Evolutionary conservation across 306 rosid species (phyloP).

Genomic region (Vigna radiata): DNA sequence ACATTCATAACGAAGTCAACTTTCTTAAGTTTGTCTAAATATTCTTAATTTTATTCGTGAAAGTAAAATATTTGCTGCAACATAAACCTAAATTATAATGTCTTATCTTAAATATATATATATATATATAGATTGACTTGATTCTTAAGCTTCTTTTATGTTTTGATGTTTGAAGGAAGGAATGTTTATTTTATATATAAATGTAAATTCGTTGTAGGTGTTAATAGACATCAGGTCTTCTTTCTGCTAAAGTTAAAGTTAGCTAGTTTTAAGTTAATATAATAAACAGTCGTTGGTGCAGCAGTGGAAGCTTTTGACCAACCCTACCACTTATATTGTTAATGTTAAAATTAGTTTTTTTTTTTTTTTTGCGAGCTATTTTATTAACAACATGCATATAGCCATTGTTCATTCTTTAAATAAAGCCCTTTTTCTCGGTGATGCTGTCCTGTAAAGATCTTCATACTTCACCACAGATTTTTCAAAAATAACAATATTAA

Average conservation of each 20-base stretch:
- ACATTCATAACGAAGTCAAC: too few species aligned
- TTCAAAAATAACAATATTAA: too few species aligned
- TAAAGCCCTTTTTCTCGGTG: slow-evolving; percentile 45
- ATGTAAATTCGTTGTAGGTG: too few species aligned
- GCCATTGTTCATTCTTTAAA: slow-evolving; percentile 31
- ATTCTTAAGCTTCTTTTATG: slow-evolving; percentile 11
- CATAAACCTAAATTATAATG: too few species aligned
- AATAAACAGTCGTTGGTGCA: slow-evolving; percentile 10
- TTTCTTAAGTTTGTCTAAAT: too few species aligned
- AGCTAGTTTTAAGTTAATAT: too few species aligned
- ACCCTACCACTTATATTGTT: slow-evolving; percentile 6
- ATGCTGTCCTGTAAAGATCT: slow-evolving; percentile 23
- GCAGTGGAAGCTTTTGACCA: slow-evolving; percentile 44
- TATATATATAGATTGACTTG: slow-evolving; percentile 5
- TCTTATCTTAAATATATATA: too few species aligned
- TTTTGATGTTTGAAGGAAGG: slow-evolving; percentile 52
- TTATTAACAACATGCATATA: not conserved
- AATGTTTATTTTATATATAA: slow-evolving; percentile 30
- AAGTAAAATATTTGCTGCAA: too few species aligned
- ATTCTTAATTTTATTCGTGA: too few species aligned
- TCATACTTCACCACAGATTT: slow-evolving; percentile 1
- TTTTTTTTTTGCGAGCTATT: not conserved
- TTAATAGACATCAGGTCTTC: too few species aligned
- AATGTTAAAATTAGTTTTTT: slow-evolving; percentile 37
- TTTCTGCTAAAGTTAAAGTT: too few species aligned